Evolutionary conservation across 164 flowering plant genomes (phyloP), one percentile per base, ranked within the genome.

Genomic region (Brasenia schreberi): DNA sequence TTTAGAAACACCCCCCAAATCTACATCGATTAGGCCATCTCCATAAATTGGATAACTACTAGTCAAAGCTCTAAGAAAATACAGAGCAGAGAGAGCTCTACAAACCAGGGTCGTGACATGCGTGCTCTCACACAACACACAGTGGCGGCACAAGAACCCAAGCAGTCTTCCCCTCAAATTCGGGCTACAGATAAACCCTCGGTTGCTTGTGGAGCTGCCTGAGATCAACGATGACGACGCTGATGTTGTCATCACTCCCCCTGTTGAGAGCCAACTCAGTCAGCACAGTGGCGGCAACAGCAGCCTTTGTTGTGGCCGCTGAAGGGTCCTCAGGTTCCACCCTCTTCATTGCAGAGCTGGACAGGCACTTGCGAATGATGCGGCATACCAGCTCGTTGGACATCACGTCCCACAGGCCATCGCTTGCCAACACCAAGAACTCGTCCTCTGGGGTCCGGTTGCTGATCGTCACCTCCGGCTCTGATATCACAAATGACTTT

Each of bases 331-430:
- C 19, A 6, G 18, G 6, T 0, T 9, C 14, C 62, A n/a, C 5
- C 12, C 61, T 61, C 62, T 66, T 65, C n/a, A 1, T 7, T 1
- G 39, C 4, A 14, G 19, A 43, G 0, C 77, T 78, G 6, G 62
- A 17, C 0, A 85, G 71, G 18, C 83, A 81, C 18, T 59, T 75
- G 23, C 75, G 67, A 7, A 75, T 82, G 0, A 84, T 70, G 44
- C 78, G 69, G 61, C 91, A 82, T 0, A 81, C 85, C 19, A 60
- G 17, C 42, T 84, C 82, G 18, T 78, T 84, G 0, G 83, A 61
- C 5, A 86, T 19, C 1, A 77, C 85, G 23, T 82, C 88, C 88
- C 88, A 86, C 64, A 86, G 60, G 5, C 87, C 86, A 60, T 81
- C 83, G 18, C 74, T 80, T 0, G 84, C 88, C 16, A 84, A 65